Base-by-base conservation (phyloP, 2,329 filamentous ascomycete species). In the Paecilomyces niveus region DNA sequence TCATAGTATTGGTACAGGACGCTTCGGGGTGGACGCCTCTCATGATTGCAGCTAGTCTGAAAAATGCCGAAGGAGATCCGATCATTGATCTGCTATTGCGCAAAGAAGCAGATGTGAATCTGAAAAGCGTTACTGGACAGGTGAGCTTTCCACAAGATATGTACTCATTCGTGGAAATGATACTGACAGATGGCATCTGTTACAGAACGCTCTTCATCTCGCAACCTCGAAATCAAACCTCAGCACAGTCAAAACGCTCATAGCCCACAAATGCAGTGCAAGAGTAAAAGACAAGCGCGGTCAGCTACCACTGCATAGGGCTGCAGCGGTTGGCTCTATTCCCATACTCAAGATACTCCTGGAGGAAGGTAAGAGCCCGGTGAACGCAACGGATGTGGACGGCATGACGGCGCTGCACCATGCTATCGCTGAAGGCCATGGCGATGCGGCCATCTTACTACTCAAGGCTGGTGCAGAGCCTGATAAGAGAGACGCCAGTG, bases 371-470 rank as follows among this genome's bases (percentile, higher is more conserved):
- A 83, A 81, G 62, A 96, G 90, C 63, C 92, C 93, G 0, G 70
- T 97, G 24, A 90, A 96, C 73, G 87, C 91, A 2, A 87, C 88
- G 1, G 94, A 99, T 76, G 79, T 80, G 35, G 86, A 91, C 64
- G 93, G 93, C 0, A 86, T 89, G 71, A 97, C 94, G 24, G 88
- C 94, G 3, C 79, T 99, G 67, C 94, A 99, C 75, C 94, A 99
- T 70, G 78, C 78, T 7, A 74, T 81, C 55, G 76, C 77, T 0
- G 79, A 81, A 69, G 85, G 85, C 0, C 83, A 86, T 70, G 85
- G 92, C 1, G 92, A 97, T 73, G 86, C 90, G 3, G 94, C 94
- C 0, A 79, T 97, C 53, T 82, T 88, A 21, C 76, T 99, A 61
- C 76, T 99, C 45, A 95, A 90, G 69, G 87, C 88, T 3, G 94